Conservation (phyloP, 192 early-diverging fungal genomes). For the Linnemannia zychae region DNA sequence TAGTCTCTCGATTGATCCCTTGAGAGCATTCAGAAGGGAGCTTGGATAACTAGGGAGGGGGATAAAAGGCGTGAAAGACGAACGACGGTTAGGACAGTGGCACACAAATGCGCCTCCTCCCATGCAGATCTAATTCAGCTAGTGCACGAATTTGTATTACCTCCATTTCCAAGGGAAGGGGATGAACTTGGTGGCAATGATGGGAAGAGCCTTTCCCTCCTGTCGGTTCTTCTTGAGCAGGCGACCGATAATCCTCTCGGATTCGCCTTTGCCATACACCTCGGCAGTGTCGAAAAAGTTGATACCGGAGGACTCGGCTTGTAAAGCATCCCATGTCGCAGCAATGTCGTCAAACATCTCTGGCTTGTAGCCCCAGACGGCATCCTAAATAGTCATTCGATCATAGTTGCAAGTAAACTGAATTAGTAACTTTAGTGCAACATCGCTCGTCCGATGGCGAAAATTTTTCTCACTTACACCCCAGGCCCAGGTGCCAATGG, state of each 20-base stretch:
- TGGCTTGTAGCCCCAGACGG: conserved; percentile 56
- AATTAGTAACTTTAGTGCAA: background rate
- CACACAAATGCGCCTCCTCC: too few species aligned
- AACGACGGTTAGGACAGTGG: background rate
- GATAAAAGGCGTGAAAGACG: background rate
- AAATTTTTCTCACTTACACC: conserved; percentile 49
- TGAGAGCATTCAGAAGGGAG: conserved; percentile 59
- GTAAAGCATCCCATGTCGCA: conserved; percentile 55
- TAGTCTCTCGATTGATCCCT: conserved; percentile 61
- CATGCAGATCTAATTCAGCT: background rate
- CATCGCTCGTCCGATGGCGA: background rate
- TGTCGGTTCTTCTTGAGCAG: conserved; percentile 45
- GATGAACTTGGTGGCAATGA: conserved; percentile 67
- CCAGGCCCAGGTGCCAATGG: conserved; percentile 63
- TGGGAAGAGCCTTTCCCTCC: conserved; percentile 29
- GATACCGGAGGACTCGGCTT: conserved; percentile 42
- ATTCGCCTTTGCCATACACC: conserved; percentile 63
- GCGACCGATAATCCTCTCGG: conserved; percentile 54
- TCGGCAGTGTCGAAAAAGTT: conserved; percentile 68
- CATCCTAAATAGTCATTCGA: conserved; percentile 10
- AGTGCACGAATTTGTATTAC: background rate
- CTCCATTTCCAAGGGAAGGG: conserved; percentile 53
- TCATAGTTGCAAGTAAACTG: background rate
- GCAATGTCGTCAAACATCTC: conserved; percentile 58
- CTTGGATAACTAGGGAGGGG: conserved; percentile 41